Evolutionary conservation across 1,284 basidiomycete species (phyloP).

Genomic region (Somion occarium): DNA sequence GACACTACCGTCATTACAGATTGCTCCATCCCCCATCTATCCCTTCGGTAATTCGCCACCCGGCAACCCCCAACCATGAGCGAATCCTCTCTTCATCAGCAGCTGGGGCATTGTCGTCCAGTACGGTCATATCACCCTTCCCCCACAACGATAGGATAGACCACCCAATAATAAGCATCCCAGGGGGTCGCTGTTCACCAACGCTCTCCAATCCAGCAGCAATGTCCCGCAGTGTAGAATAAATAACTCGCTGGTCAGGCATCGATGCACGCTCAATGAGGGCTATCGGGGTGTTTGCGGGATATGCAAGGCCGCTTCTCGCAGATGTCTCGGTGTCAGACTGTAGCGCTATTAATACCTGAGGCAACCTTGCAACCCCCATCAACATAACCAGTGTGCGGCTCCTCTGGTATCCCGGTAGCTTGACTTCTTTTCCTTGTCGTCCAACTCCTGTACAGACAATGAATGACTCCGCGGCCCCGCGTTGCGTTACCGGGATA

Average conservation of each 20-base stretch:
- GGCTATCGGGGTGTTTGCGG: slow-evolving; percentile 78
- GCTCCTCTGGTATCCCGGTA: slow-evolving; percentile 84
- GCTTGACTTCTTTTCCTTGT: slow-evolving; percentile 75
- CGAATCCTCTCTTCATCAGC: slow-evolving; percentile 46
- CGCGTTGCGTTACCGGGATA: slow-evolving; percentile 94
- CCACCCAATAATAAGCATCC: slow-evolving; percentile 96
- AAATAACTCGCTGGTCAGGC: slow-evolving; percentile 86
- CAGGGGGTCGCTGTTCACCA: slow-evolving; percentile 90
- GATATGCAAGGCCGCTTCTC: slow-evolving; percentile 64
- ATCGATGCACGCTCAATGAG: slow-evolving; percentile 92
- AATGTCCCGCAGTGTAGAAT: slow-evolving; percentile 75
- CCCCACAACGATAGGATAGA: slow-evolving; percentile 63
- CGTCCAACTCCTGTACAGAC: slow-evolving; percentile 94
- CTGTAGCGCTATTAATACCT: slow-evolving; percentile 66
- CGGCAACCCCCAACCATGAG: slow-evolving; percentile 49
- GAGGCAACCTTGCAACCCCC: slow-evolving; percentile 85
- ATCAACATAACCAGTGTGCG: slow-evolving; percentile 86
- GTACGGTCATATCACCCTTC: slow-evolving; percentile 45
- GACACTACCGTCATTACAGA: not conserved
- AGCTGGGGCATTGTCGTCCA: slow-evolving; percentile 41
- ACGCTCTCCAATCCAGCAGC: slow-evolving; percentile 65
- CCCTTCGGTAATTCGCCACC: slow-evolving; percentile 61
- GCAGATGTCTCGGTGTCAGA: slow-evolving; percentile 15
- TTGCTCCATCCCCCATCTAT: slow-evolving; percentile 47
- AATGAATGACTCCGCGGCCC: slow-evolving; percentile 84